Base-by-base conservation (phyloP, 1,284 basidiomycete species). In the Xerocomus nothofagi region DNA sequence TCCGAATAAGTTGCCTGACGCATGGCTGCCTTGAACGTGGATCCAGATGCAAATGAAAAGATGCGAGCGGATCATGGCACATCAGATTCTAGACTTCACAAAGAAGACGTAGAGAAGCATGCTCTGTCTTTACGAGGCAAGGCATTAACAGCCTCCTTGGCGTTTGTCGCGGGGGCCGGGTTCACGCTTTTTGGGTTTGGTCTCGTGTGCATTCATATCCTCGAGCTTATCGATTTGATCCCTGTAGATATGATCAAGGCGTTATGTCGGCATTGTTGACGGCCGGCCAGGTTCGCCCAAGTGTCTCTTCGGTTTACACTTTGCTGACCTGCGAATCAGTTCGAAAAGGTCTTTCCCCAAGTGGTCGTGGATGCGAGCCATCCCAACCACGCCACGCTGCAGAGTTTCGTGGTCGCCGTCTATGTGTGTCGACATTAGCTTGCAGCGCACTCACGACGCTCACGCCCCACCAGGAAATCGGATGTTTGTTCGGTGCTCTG, bases 401-500 rank as follows among this genome's bases (percentile, higher is more conserved):
- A 69, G 30, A 68, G 65, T 15, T 68, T 65, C 14, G 59, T 69
- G 2, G 59, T 68, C 17, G 65, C 65, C 14, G 30, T 65, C 14
- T 68, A 68, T 39, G 62, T 68, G 24, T 14, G 59, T 51, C 24
- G 3, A 30, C 20, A 23, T 26, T 26, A 9, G 8, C 17, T 31
- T 39, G 20, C 12, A 6, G 6, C 4, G 3, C 11, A 23, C 15
- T 26, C 11, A 23, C 15, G 26, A 20, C 9, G 12, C 44, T 56
- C n/a, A 58, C 8, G n/a, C 20, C 29, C 10, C 1, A 29, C 3
- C 37, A 69, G 63, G 66, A 65, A 50, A 56, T 67, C 1, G 66
- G 63, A 14, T 69, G 66, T 41, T 42, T 79, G 55, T 62, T 75
- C 33, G 79, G 79, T 30, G 77, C 78, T 12, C 69, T 81, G 53